These are phyloP conservation scores for Leccinum disarticulatum DNA, from an alignment of 768 basidiomycete species.

Conservation along the genomic window DNA sequence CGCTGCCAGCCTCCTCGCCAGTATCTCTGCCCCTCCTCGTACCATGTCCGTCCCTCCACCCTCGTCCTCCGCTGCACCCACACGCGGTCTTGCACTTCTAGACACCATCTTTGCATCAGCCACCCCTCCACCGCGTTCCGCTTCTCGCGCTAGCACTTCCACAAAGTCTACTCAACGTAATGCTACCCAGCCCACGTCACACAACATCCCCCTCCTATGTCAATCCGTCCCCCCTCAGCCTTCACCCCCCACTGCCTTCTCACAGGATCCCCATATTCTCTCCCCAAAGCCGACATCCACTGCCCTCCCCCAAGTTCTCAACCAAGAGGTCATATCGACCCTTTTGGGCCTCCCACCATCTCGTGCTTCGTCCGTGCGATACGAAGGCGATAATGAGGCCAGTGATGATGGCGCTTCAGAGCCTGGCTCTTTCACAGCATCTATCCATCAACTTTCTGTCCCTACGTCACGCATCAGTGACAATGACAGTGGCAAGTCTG, in stretches of 20 bases:
- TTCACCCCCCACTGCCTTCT: conserved; percentile 20
- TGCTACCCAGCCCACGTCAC: conserved; percentile 12
- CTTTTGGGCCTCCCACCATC: conserved; percentile 55
- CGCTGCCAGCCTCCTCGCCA: conserved; percentile 46
- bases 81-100: conserved; percentile 59
- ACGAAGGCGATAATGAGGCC: conserved; percentile 60
- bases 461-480: conserved; percentile 17
- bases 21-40: conserved; percentile 45
- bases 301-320: conserved; percentile 62
- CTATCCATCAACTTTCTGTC: conserved; percentile 36
- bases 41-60: conserved; percentile 29
- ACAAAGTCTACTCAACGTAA: conserved; percentile 19
- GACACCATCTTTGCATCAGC: conserved; percentile 78
- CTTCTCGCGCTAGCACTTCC: conserved; percentile 17
- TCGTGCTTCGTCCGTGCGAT: conserved; percentile 41
- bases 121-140: conserved; percentile 26
- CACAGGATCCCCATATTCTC: conserved; percentile 41
- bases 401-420: conserved; percentile 36
- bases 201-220: conserved; percentile 5
- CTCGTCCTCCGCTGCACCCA: conserved; percentile 30
- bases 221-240: conserved; percentile 12
- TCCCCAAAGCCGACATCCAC: conserved; percentile 57
- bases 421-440: conserved; percentile 41
- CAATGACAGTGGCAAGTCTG: conserved; percentile 19
- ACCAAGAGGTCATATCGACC: conserved; percentile 65